Evolutionary conservation across 345 rosid species (phyloP).

Genomic region (Mercurialis annua): DNA sequence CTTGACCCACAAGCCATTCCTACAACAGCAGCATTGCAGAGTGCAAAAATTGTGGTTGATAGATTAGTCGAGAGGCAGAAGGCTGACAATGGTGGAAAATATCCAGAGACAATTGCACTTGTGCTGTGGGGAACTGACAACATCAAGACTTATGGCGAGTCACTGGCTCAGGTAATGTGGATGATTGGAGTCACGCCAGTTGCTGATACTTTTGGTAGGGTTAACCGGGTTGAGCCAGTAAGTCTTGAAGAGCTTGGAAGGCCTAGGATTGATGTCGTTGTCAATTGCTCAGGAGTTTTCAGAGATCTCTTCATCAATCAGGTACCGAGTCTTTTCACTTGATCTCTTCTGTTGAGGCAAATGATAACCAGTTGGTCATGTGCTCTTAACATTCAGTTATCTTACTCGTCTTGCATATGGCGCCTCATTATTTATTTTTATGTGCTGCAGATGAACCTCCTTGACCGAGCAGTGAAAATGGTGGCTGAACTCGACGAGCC

Average conservation of each 20-base stretch:
- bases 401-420: background rate
- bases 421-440: background rate
- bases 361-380: no score
- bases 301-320: constrained; percentile 96
- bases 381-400: background rate
- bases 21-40: constrained; percentile 93
- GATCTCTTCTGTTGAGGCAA: background rate
- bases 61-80: constrained; percentile 89
- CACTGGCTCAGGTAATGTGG: constrained; percentile 95
- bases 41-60: constrained; percentile 89
- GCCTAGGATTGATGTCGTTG: constrained; percentile 97
- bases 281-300: constrained; percentile 98
- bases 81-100: constrained; percentile 79
- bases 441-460: constrained; percentile 81
- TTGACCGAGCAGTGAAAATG: constrained; percentile 95
- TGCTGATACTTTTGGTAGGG: constrained; percentile 89
- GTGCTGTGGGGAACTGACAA: constrained; percentile 99
- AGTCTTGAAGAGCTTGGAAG: constrained; percentile 97
- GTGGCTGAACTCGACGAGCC: constrained; percentile 98
- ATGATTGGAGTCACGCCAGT: constrained; percentile 93
- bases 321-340: constrained; percentile 35
- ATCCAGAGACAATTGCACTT: constrained; percentile 93
- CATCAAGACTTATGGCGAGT: constrained; percentile 96
- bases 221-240: constrained; percentile 84
- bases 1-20: constrained; percentile 98